Evolutionary conservation across 1,284 basidiomycete genomes (phyloP).

Genomic region (Grifola frondosa): DNA sequence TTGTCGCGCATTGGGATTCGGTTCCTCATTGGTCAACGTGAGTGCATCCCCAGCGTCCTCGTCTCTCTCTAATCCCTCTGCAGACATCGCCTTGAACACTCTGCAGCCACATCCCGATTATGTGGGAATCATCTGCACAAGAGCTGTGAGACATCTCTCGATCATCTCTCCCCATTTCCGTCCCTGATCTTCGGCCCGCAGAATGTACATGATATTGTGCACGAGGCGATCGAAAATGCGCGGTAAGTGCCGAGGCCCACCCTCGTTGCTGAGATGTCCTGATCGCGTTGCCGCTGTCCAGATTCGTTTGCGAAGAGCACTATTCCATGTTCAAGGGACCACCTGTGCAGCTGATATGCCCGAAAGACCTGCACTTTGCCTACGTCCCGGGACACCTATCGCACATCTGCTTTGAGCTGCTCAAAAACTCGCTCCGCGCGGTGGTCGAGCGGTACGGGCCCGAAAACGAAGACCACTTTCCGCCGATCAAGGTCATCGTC

Average conservation of each 20-base stretch:
- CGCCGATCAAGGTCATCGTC: slow-evolving; percentile 96
- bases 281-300: slow-evolving; percentile 4
- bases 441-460: slow-evolving; percentile 93
- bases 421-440: slow-evolving; percentile 97
- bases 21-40: slow-evolving; percentile 92
- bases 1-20: slow-evolving; percentile 96
- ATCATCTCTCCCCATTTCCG: slow-evolving; percentile 3
- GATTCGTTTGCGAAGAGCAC: slow-evolving; percentile 97
- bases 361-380: slow-evolving; percentile 83
- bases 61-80: slow-evolving; percentile 5
- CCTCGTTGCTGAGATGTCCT: not conserved
- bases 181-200: slow-evolving; percentile 29
- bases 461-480: slow-evolving; percentile 80
- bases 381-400: slow-evolving; percentile 96
- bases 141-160: slow-evolving; percentile 58
- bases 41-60: slow-evolving; percentile 29
- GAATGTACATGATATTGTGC: slow-evolving; percentile 95
- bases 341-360: slow-evolving; percentile 96
- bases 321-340: slow-evolving; percentile 96
- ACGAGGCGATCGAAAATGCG: slow-evolving; percentile 98
- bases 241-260: slow-evolving; percentile 38
- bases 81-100: slow-evolving; percentile 91
- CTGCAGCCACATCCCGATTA: slow-evolving; percentile 88
- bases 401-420: slow-evolving; percentile 97
- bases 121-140: slow-evolving; percentile 98